Evolutionary conservation across 2,329 filamentous ascomycete species (phyloP), one percentile per base, ranked within the genome.

Genomic region (Hypoxylon sp.): DNA sequence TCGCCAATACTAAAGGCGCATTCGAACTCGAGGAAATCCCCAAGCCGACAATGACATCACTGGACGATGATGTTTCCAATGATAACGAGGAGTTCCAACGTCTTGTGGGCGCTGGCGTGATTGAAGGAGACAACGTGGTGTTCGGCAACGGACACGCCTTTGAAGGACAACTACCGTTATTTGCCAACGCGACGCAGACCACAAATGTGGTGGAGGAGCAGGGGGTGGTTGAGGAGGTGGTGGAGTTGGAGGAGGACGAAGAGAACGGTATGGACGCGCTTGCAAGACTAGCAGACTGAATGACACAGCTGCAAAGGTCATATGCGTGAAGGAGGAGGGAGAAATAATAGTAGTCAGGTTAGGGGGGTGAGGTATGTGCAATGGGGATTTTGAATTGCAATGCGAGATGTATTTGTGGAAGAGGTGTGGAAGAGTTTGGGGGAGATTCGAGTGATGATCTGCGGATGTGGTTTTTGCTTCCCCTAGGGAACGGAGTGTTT

Each of bases 1-100:
- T 97, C 72, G 92, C 91, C 1, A 87, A 56, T 14, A 51, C 68
- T n/a, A 65, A 87, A 83, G 84, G 59, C 25, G 43, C 68, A 5
- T 70, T 65, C 25, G 68, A 69, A 30, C 51, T 76, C 34, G 67
- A 74, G 10, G 53, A 56, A 28, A 13, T 75, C 17, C 73, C 73
- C 13, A 53, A 69, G 32, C 46, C 70, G n/a, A 56, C 64, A 2
- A 48, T 41, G 6, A 41, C 36, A 36, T 28, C 36, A 14, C 38
- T 60, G 2, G 59, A 66, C 36, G 64, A 67, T 9, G 49, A 53
- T 11, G 58, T 36, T 0, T 68, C 69, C 9, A 59, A 72, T 1
- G 65, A 64, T 30, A 71, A 74, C 1, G 58, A 56, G 2, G 71
- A 73, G 14, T 75, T 71, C 45, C 68, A 74, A 52, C 60, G 58